Evolutionary conservation across 2,329 filamentous ascomycete species (phyloP).

Genomic region (Phaeosphaeriaceae sp.): DNA sequence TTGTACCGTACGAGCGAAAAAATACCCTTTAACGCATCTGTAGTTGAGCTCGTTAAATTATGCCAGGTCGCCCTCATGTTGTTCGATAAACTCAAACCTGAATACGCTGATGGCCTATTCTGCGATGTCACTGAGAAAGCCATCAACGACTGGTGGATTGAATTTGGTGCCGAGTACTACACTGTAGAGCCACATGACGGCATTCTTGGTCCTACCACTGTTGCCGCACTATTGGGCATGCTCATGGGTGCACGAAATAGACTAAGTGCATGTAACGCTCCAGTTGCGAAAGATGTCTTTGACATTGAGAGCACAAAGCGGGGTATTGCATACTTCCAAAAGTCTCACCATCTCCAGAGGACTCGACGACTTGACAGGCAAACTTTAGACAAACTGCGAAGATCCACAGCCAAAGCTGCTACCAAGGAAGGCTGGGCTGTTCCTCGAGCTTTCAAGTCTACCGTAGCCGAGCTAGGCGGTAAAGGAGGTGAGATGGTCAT

Average conservation of each 20-base stretch:
- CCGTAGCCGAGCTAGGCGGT: conserved; percentile 89
- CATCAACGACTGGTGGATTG: conserved; percentile 94
- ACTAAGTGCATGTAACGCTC: conserved; percentile 81
- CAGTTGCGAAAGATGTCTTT: conserved; percentile 89
- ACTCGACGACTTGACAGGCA: conserved; percentile 81
- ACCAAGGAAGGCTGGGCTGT: conserved; percentile 89
- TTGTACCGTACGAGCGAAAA: conserved; percentile 87
- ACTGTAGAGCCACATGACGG: conserved; percentile 92
- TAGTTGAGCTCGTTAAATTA: conserved; percentile 86
- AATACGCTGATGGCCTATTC: conserved; percentile 89
- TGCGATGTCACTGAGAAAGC: conserved; percentile 93
- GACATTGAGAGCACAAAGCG: conserved; percentile 82
- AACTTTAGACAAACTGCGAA: conserved; percentile 81
- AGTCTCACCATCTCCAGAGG: conserved; percentile 79
- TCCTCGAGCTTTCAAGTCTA: conserved; percentile 93
- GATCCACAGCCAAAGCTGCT: conserved; percentile 86
- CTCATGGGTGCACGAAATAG: conserved; percentile 90
- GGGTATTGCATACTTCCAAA: conserved; percentile 88
- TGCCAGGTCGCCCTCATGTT: conserved; percentile 88
- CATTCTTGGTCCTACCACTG: conserved; percentile 88
- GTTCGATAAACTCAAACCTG: conserved; percentile 84
- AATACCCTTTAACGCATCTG: conserved; percentile 76
- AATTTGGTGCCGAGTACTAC: conserved; percentile 89
- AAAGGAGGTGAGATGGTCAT: conserved; percentile 94
- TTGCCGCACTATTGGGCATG: conserved; percentile 84